Evolutionary conservation across 192 early-diverging fungal genomes (phyloP), one percentile per base, ranked within the genome.

Genomic region (Dissophora ornata): DNA sequence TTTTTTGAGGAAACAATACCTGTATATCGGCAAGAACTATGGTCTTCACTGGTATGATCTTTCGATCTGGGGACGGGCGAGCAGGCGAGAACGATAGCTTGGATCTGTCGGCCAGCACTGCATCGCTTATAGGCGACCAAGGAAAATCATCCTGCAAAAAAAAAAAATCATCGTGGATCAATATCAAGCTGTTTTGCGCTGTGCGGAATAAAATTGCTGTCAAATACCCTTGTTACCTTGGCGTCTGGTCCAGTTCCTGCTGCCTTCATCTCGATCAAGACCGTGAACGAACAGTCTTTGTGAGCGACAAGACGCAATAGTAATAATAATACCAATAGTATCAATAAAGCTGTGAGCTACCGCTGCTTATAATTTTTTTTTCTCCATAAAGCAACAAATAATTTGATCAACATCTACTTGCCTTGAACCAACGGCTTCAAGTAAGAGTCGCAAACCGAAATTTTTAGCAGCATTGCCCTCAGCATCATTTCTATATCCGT

Each of bases 1-100:
- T n/a, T n/a, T n/a, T n/a, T n/a, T n/a, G n/a, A n/a, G n/a, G n/a
- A n/a, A n/a, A 12, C 5, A 30, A 2, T 65, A 75, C 71, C 71
- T 75, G 71, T 15, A 75, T 30, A 55, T 54, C 57, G 2, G 71
- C 62, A 16, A 75, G 25, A 30, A 56, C 51, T 33, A 75, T 56
- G 10, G 62, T 75, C 22, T 75, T 75, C 11, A 75, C 71, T 40
- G 71, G 71, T 26, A 75, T 75, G 44, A 75, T 75, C 41, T 47
- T 67, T 15, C 57, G 57, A 4, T 54, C 25, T 13, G 44, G 57
- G 38, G 41, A 26, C 10, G 71, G 28, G 0, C 15, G 29, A 16
- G 11, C 19, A 2, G 32, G 47, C 1, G 41, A 44, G 2, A 45
- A 33, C 18, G 71, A 75, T 1, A 75, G 16, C 34, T 75, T 75